Conservation (phyloP, 2,329 filamentous ascomycete species). For the Alternaria arborescens region DNA sequence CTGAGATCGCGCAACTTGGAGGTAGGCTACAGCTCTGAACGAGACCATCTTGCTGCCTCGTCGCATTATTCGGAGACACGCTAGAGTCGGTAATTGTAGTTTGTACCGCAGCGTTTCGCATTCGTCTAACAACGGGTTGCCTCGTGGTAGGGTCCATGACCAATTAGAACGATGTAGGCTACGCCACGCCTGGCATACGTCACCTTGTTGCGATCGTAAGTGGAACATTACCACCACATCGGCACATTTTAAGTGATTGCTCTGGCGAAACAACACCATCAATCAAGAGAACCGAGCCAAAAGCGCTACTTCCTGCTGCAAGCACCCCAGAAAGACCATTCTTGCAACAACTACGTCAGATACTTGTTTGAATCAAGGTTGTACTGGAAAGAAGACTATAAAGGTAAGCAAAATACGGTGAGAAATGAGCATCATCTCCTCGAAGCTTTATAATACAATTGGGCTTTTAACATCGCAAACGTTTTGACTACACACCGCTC, state of each 20-base stretch:
- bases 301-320: neutral
- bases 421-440: neutral
- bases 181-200: slow-evolving; percentile 12
- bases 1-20: neutral
- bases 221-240: neutral
- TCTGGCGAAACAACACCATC: neutral
- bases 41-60: neutral
- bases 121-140: neutral
- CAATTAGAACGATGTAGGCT: slow-evolving; percentile 8
- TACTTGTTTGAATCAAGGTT: neutral
- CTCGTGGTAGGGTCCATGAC: neutral
- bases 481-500: neutral
- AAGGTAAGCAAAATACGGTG: neutral
- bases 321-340: neutral
- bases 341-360: neutral
- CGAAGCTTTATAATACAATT: neutral
- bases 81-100: neutral
- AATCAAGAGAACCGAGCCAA: neutral
- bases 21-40: neutral
- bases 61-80: neutral
- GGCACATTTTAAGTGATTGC: neutral
- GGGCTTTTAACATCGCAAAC: neutral
- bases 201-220: slow-evolving; percentile 9
- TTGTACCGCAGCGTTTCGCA: neutral
- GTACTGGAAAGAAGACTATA: neutral